Base-by-base conservation (phyloP, 176 grass and related monocot genomes). In the Triticum monococcum region DNA sequence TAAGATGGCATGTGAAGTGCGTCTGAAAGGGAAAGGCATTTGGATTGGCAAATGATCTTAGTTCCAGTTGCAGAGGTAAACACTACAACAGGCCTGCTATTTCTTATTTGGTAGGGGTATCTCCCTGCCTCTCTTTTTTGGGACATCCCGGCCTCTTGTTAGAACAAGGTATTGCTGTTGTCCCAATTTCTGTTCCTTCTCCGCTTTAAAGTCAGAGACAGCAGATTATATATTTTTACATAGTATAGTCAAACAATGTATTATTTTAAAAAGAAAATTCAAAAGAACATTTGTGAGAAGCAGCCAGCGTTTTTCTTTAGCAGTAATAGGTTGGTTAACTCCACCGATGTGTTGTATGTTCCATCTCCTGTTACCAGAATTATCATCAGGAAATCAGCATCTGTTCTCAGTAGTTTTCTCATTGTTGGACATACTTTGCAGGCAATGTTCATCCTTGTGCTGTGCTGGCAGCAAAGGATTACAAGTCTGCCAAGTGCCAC, bases 1-100 rank as follows among this genome's bases (percentile, higher is more conserved):
- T 43, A 57, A 7, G 46, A 88, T 35, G 22, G 17, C 86, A 40
- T 48, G 17, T 31, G 23, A 87, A 76, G 45, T 67, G 86, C 45
- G 18, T 75, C 40, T 37, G 36, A 86, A 79, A 45, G 2, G 35
- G 31, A 66, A 37, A 65, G 3, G 12, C 64, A 81, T 87, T 73
- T 64, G 3, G 68, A 82, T 73, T 50, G 31, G 54, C 2, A 40
- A 82, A 70, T 79, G 46, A 36, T 57, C 31, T 7, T 4, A 46
- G 35, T 48, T 46, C 30, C 17, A 36, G 3, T 77, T 28, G 22
- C 62, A 59, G 83, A 77, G 54, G 11, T 11, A 59, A 13, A 11
- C 52, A 35, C 12, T 45, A 12, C 43, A 45, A 45, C 3, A 1
- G 43, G 24, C 66, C 75, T 79, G 43, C 28, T 80, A 43, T 66